Evolutionary conservation across 495 filamentous ascomycete genomes (phyloP).

Genomic region (Polyplosphaeria fusca): DNA sequence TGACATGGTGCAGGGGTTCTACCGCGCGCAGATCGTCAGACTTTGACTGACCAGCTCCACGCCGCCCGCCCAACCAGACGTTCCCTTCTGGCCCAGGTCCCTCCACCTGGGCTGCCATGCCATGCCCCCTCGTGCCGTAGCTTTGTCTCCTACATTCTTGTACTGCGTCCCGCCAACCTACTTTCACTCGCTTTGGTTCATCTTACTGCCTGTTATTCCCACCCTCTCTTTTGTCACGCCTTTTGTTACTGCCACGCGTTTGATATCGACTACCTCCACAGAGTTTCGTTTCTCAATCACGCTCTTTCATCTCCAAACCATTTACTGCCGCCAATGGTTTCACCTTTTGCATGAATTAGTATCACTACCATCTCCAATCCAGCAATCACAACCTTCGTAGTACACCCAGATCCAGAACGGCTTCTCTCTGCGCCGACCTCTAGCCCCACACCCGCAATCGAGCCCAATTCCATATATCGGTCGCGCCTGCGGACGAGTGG

Average conservation of each 20-base stretch:
- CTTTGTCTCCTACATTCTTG: conserved; percentile 19
- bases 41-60: conserved; percentile 7
- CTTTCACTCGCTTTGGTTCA: conserved; percentile 10
- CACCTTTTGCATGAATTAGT: conserved; percentile 14
- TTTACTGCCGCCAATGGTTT: conserved; percentile 4
- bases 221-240: not conserved
- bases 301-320: not conserved
- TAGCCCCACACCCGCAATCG: too few species aligned
- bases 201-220: conserved; percentile 18
- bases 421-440: not conserved
- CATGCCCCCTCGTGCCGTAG: conserved; percentile 13
- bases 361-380: conserved; percentile 4
- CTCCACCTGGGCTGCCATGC: not conserved
- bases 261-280: not conserved
- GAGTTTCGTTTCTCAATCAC: conserved; percentile 4
- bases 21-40: conserved; percentile 23
- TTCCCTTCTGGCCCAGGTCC: conserved; percentile 11
- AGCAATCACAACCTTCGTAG: not conserved
- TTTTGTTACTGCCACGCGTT: not conserved
- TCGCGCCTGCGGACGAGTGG: too few species aligned
- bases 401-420: conserved; percentile 2
- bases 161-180: conserved; percentile 19
- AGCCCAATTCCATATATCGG: too few species aligned
- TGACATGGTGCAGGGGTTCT: conserved; percentile 26
- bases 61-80: conserved; percentile 22